phyloP scores from a whole-genome alignment of 257 asterid genomes.

The Gentiana straminea region DNA sequence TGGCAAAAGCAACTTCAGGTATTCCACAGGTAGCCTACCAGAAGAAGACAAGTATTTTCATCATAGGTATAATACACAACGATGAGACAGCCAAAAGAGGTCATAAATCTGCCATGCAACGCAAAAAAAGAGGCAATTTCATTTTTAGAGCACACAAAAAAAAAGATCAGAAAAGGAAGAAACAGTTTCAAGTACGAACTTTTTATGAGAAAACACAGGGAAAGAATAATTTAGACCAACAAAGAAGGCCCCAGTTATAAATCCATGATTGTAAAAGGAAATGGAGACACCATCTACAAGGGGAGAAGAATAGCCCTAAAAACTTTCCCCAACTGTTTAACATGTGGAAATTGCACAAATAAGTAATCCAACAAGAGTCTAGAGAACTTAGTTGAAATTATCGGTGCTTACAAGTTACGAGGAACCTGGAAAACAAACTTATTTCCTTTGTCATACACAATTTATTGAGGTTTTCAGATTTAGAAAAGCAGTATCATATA shows the following conservation, averaged over 20 bases:
- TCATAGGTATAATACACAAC: conserved; percentile 3
- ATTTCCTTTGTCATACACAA: too few species aligned
- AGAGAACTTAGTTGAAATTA: too few species aligned
- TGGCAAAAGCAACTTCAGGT: conserved; percentile 84
- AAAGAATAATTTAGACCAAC: neutral
- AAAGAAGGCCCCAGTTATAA: neutral
- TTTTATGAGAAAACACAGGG: too few species aligned
- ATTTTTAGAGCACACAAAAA: neutral
- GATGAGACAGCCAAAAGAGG: neutral
- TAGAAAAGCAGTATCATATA: too few species aligned
- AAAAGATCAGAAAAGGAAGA: conserved; percentile 4
- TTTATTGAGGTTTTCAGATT: too few species aligned
- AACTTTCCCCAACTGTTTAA: too few species aligned
- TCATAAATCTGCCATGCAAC: neutral
- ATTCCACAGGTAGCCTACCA: conserved; percentile 92
- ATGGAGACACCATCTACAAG: neutral
- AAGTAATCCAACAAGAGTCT: too few species aligned
- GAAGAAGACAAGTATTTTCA: conserved; percentile 10
- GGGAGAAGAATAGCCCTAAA: too few species aligned
- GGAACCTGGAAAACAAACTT: too few species aligned
- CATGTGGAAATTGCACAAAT: too few species aligned
- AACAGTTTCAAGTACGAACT: neutral
- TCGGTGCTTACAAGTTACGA: too few species aligned
- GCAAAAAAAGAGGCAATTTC: neutral
- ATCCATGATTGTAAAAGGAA: neutral